These are phyloP conservation scores for Termitomyces sp. DNA, from an alignment of 768 basidiomycete species.

Conservation along the genomic window DNA sequence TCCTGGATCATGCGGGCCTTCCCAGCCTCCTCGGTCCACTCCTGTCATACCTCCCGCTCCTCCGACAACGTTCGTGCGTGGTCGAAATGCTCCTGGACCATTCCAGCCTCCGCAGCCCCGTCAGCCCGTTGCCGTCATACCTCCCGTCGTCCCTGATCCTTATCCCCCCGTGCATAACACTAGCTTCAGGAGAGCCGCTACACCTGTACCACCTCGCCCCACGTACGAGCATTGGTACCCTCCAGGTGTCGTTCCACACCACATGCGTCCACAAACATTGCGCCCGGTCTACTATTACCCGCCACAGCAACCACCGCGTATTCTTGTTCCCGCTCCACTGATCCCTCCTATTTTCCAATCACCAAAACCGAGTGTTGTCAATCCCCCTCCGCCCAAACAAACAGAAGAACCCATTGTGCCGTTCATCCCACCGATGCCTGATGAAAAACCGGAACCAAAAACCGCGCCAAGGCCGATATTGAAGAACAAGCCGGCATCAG, in stretches of 20 bases:
- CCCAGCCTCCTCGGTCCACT: neutral
- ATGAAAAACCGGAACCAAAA: neutral
- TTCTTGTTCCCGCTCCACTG: slow-evolving; percentile 1
- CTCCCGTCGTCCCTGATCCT: neutral
- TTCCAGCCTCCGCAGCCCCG: neutral
- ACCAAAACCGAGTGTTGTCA: neutral
- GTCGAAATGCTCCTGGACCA: neutral
- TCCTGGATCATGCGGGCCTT: neutral
- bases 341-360: neutral
- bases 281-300: neutral
- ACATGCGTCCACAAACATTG: neutral
- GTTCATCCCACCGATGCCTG: slow-evolving; percentile 5
- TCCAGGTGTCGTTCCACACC: neutral
- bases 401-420: neutral
- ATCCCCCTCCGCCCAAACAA: neutral
- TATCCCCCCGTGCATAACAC: neutral
- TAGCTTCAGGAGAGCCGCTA: neutral
- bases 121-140: neutral
- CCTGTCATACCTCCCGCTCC: neutral
- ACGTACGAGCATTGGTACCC: slow-evolving; percentile 4
- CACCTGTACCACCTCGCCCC: neutral
- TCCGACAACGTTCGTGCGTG: neutral
- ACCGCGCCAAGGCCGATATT: neutral
- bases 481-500: neutral
- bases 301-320: neutral